Evolutionary conservation across 306 rosid genomes (phyloP).

Genomic region (Luffa acutangula): DNA sequence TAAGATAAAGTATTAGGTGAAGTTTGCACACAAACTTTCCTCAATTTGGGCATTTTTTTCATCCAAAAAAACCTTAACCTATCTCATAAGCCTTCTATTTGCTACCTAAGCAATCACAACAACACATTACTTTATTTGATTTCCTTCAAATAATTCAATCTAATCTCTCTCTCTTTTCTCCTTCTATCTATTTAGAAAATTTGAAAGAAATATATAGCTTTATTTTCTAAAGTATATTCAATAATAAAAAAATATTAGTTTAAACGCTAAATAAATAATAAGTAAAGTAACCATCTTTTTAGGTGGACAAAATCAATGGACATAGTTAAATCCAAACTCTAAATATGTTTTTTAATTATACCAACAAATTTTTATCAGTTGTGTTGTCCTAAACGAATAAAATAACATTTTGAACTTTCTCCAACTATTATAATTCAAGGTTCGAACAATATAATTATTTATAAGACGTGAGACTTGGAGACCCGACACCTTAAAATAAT

Average conservation of each 20-base stretch:
- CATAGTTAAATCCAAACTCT: background rate
- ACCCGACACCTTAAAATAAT: background rate
- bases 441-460: background rate
- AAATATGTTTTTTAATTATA: background rate
- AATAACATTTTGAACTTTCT: background rate
- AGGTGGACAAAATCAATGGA: background rate
- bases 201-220: background rate
- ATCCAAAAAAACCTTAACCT: background rate
- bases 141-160: background rate
- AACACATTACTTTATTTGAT: background rate
- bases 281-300: no score
- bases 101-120: slow-evolving; percentile 2
- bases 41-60: background rate
- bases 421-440: background rate
- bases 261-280: background rate
- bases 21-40: slow-evolving; percentile 4
- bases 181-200: background rate
- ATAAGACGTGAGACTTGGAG: background rate
- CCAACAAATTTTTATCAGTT: background rate
- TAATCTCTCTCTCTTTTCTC: background rate
- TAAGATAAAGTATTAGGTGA: slow-evolving; percentile 9
- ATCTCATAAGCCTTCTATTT: background rate
- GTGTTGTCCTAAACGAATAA: background rate
- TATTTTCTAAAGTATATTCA: background rate
- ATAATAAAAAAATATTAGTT: background rate